Conservation (phyloP, 73 alveolate species). For the Paramecium biaurelia region DNA sequence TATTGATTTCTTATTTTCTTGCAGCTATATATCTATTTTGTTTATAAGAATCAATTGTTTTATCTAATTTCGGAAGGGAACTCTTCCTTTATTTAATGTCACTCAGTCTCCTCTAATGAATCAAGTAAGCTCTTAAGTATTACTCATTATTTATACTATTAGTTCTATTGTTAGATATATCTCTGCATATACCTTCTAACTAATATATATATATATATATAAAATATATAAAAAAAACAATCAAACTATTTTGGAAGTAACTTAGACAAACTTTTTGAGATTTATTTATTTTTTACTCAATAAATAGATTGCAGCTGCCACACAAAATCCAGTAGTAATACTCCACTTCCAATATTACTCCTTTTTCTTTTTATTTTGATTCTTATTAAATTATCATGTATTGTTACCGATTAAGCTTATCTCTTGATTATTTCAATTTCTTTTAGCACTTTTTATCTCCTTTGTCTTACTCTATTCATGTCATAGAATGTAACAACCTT, state of each 20-base stretch:
- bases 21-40: neutral
- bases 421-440: conserved; percentile 19
- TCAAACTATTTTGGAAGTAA: conserved; percentile 11
- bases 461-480: conserved; percentile 43
- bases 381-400: neutral
- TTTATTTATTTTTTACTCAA: conserved; percentile 8
- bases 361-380: neutral
- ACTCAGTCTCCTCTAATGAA: neutral
- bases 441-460: neutral
- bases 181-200: neutral
- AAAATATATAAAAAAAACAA: neutral
- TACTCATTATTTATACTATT: neutral
- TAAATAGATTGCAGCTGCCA: neutral
- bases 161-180: neutral
- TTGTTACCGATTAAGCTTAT: neutral
- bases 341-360: neutral
- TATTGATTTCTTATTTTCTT: neutral
- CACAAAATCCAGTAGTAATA: neutral
- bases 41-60: neutral
- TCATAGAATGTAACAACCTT: conserved; percentile 49
- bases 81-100: neutral
- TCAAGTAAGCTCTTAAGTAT: neutral
- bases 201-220: neutral
- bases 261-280: neutral
- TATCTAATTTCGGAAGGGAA: conserved; percentile 8